phyloP scores from a whole-genome alignment of 1,284 basidiomycete genomes.

The Ustilago trichophora region DNA sequence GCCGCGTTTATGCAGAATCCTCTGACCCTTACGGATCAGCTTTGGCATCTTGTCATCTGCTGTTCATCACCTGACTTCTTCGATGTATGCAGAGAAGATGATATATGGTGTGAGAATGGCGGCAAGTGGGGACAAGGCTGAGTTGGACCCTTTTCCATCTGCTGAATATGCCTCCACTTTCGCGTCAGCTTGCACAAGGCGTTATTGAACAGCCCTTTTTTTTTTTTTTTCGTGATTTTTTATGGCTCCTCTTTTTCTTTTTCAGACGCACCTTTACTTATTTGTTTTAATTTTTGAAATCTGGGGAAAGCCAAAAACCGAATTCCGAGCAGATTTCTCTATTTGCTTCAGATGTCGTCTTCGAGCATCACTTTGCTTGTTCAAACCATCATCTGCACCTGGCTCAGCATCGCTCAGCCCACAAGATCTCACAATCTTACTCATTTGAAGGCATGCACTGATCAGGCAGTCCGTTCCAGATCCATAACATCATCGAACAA shows the following conservation, averaged over 20 bases:
- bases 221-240: conserved; percentile 4
- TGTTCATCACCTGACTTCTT: conserved; percentile 1
- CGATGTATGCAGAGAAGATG: not conserved
- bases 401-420: not conserved
- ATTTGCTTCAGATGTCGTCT: conserved; percentile 3
- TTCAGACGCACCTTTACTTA: no score
- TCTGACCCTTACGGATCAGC: conserved; percentile 44
- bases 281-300: no score
- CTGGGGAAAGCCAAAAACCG: no score
- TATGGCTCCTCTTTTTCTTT: conserved; percentile 1
- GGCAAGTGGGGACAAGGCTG: no score
- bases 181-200: not conserved
- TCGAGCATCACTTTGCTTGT: no score
- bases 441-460: no score
- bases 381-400: no score
- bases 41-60: conserved; percentile 28
- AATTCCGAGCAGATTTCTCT: not conserved
- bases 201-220: no score
- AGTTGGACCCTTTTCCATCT: conserved; percentile 4
- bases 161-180: conserved; percentile 20
- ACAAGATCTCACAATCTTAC: no score
- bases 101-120: not conserved
- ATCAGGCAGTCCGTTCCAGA: no score
- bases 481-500: no score
- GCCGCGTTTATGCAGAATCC: conserved; percentile 31